Evolutionary conservation across 1,284 basidiomycete species (phyloP), one percentile per base, ranked within the genome.

Genomic region (Fomitopsis schrenkii): DNA sequence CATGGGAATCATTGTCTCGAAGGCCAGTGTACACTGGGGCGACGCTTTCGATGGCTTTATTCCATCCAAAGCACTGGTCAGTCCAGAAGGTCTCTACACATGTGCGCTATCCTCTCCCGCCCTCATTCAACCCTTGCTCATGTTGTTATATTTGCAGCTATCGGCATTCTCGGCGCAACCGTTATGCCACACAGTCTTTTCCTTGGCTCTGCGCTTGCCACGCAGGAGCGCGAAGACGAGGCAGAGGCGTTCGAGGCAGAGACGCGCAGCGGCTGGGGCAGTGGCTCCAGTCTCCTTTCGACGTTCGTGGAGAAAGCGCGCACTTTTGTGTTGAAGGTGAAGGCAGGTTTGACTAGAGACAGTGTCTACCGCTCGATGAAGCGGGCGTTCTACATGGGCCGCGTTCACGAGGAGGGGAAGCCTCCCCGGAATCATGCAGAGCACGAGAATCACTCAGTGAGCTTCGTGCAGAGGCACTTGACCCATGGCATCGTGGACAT

Each of bases 141-240:
- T 69, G 33, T 64, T 54, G 36, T 35, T 40, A 59, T 53, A 22
- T 63, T n/a, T 12, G 30, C 67, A 92, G 90, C 91, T 35, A 90
- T 94, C 50, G 93, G 93, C 58, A 89, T 94, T 61, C 72, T 93
- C 14, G 92, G 93, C 19, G 91, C 92, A 1, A 94, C 92, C 0
- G 86, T 93, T 44, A 95, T 88, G 95, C 95, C 96, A 0, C 96
- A 98, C 72, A 90, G 91, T 48, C 81, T 98, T 28, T 96, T 94
- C 77, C 80, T 98, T 6, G 95, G 95, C 10, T 94, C 92, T 2
- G 86, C 90, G 41, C 82, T 97, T n/a, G 90, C 93, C 3, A 93
- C 91, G 0, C 88, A 95, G 69, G 88, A 95, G 64, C 79, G 94
- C 57, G 71, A 87, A 30, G 73, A 77, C 58, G 48, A 50, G 28